These are phyloP conservation scores for Anisodus acutangulus DNA, from an alignment of 257 asterid genomes.

Conservation along the genomic window DNA sequence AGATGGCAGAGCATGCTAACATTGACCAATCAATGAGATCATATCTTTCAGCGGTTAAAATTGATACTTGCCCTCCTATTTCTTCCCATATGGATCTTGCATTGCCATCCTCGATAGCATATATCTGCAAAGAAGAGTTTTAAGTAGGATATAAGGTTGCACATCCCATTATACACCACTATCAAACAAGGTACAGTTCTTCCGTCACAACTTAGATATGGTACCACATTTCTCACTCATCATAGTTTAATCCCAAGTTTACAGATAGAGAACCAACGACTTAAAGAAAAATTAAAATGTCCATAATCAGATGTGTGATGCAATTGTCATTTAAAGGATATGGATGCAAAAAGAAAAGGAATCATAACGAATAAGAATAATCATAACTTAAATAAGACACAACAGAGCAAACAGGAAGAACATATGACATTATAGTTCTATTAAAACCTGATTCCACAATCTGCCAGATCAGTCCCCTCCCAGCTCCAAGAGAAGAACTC, in stretches of 20 bases:
- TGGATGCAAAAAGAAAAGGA: background rate
- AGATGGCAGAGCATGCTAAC: conserved; percentile 56
- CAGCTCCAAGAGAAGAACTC: conserved; percentile 10
- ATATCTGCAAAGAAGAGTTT: conserved; percentile 58
- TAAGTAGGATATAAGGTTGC: conserved; percentile 17
- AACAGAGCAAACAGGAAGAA: background rate
- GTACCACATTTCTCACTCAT: background rate
- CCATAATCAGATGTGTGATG: background rate
- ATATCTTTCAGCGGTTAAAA: conserved; percentile 77
- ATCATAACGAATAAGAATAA: background rate
- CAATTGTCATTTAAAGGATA: conserved; percentile 21
- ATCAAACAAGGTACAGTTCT: conserved; percentile 17
- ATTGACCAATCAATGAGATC: conserved; percentile 85
- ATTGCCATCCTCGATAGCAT: conserved; percentile 73
- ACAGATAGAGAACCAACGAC: conserved; percentile 13
- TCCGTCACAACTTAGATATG: conserved; percentile 8
- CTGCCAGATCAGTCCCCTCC: conserved; percentile 19
- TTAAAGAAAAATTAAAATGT: background rate
- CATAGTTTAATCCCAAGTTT: background rate
- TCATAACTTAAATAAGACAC: conserved; percentile 17
- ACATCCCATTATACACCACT: background rate
- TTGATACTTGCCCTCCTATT: conserved; percentile 73
- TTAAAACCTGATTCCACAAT: background rate
- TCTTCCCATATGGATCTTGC: conserved; percentile 76
- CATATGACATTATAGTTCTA: background rate